phyloP scores from a whole-genome alignment of 2,329 filamentous ascomycete genomes.

The Ascochyta pisi region DNA sequence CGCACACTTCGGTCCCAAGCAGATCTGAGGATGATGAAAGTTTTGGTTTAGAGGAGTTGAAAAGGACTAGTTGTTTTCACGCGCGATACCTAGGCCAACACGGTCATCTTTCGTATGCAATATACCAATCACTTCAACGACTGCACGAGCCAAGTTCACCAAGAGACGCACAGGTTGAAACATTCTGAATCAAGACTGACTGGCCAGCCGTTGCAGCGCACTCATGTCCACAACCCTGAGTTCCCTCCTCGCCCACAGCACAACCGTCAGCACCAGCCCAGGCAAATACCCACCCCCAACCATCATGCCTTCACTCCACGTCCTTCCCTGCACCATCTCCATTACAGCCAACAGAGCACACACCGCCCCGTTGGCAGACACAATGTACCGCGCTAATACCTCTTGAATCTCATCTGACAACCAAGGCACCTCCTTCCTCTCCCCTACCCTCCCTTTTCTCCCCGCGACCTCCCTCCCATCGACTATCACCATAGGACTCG shows the following conservation, averaged over 20 bases:
- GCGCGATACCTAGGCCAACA: constrained; percentile 11
- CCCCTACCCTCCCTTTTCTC: constrained; percentile 22
- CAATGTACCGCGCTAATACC: constrained; percentile 65
- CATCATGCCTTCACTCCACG: constrained; percentile 38
- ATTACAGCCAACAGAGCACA: constrained; percentile 57
- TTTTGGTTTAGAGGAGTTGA: not conserved
- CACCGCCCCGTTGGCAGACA: constrained; percentile 66
- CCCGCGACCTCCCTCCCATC: not conserved
- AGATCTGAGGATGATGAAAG: not conserved
- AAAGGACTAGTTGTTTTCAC: not conserved
- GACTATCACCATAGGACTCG: not conserved
- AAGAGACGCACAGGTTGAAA: not conserved
- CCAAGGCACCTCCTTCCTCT: constrained; percentile 31
- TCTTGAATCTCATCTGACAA: constrained; percentile 38
- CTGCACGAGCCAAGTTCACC: not conserved
- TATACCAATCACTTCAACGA: constrained; percentile 5
- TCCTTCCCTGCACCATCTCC: constrained; percentile 36
- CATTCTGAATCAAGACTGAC: not conserved
- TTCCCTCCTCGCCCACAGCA: constrained; percentile 68
- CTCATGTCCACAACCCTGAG: constrained; percentile 74
- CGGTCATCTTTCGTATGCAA: constrained; percentile 7
- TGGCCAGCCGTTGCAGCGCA: constrained; percentile 65
- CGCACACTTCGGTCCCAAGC: not conserved
- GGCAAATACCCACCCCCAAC: constrained; percentile 51
- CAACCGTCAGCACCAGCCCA: constrained; percentile 64